Percentiles rank a stretch among this genome's conserved stretches.
Evolutionary conservation across 208 protist species (phyloP).

Genomic region (Tritrichomonas musculus): DNA sequence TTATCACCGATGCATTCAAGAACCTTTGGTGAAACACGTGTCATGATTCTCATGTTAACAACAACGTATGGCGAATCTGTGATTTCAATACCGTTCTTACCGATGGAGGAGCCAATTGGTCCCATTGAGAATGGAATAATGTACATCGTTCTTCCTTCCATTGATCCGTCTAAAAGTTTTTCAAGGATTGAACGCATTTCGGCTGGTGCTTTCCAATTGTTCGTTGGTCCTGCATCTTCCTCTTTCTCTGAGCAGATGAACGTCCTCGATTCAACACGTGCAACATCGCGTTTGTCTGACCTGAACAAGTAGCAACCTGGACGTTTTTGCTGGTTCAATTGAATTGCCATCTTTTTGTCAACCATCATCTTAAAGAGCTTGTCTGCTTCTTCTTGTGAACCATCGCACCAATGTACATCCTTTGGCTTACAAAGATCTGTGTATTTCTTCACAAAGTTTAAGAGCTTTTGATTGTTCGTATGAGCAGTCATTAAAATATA

Average conservation of each 20-base stretch:
- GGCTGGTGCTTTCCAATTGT: constrained; percentile 45
- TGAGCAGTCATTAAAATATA: no score
- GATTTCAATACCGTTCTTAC: constrained; percentile 46
- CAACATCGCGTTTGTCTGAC: no score
- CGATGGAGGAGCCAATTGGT: constrained; percentile 37
- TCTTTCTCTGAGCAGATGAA: constrained; percentile 46
- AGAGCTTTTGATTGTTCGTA: no score
- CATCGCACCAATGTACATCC: constrained; percentile 40
- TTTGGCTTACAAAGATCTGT: constrained; percentile 35
- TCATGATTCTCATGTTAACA: no score
- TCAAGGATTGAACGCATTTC: constrained; percentile 32
- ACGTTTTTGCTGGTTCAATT: constrained; percentile 39
- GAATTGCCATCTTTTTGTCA: constrained; percentile 18
- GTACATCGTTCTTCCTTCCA: constrained; percentile 49
- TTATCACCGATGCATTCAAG: no score
- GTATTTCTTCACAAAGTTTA: no score
- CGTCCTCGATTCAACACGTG: constrained; percentile 40
- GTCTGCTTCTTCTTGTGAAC: constrained; percentile 38
- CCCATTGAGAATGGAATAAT: no score
- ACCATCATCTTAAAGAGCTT: no score
- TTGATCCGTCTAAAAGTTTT: constrained; percentile 41
- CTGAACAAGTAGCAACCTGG: constrained; percentile 47
- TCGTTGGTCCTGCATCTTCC: constrained; percentile 48
- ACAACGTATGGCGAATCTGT: no score
- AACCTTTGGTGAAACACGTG: no score